Evolutionary conservation across 1,284 basidiomycete species (phyloP).

Genomic region (Coniferiporia sulphurascens): DNA sequence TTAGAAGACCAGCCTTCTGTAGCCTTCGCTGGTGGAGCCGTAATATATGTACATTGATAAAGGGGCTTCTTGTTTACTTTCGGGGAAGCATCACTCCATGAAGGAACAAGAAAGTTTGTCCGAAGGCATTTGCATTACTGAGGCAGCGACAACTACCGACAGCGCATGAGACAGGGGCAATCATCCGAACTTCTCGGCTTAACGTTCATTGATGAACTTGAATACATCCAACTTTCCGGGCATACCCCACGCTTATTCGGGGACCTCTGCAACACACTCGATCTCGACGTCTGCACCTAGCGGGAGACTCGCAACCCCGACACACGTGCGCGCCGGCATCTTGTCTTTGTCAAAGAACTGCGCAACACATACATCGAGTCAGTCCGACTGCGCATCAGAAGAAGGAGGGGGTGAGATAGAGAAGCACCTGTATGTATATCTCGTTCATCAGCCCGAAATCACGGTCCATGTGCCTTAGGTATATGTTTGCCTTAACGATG

Average conservation of each 20-base stretch:
- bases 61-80: no score
- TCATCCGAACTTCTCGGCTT: no score
- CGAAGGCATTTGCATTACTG: no score
- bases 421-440: conserved; percentile 44
- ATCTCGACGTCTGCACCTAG: conserved; percentile 60
- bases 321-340: conserved; percentile 60
- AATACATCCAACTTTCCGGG: no score
- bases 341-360: conserved; percentile 49
- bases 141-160: no score
- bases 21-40: no score
- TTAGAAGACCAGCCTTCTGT: no score
- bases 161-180: no score
- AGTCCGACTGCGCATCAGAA: not conserved
- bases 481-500: conserved; percentile 60
- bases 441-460: conserved; percentile 54
- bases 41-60: no score
- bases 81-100: no score
- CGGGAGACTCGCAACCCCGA: conserved; percentile 58
- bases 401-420: not conserved
- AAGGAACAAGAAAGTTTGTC: no score
- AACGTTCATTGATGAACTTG: no score
- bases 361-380: not conserved
- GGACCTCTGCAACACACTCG: conserved; percentile 55
- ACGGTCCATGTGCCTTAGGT: conserved; percentile 45
- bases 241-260: not conserved